Percentiles rank a stretch among this genome's conserved stretches.
Evolutionary conservation across 139 green algal species (phyloP).

Genomic region (Chlamydomonas sphaeroides): DNA sequence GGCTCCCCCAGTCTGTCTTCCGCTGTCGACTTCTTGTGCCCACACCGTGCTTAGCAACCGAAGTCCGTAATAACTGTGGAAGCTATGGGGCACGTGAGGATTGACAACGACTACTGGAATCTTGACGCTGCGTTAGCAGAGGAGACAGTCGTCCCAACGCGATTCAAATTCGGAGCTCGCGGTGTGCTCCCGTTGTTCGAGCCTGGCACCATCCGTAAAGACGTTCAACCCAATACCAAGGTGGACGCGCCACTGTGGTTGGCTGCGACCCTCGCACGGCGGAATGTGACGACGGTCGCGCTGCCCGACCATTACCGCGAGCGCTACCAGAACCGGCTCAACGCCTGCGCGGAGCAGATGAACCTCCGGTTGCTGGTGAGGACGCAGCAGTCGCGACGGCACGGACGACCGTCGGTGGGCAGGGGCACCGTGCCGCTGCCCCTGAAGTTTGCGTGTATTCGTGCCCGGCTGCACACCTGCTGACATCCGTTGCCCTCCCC

Average conservation of each 20-base stretch:
- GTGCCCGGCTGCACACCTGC: no score
- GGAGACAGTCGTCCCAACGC: constrained; percentile 34
- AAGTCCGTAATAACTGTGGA: no score
- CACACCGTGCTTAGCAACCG: no score
- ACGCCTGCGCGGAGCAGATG: constrained; percentile 52
- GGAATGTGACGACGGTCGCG: constrained; percentile 40
- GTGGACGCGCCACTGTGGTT: constrained; percentile 49
- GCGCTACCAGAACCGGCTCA: constrained; percentile 46
- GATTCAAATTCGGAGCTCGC: constrained; percentile 33
- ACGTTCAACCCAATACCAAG: constrained; percentile 9
- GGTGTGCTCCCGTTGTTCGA: constrained; percentile 43
- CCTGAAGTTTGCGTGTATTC: no score
- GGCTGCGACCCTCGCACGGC: constrained; percentile 2
- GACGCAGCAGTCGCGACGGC: no score
- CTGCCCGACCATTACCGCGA: constrained; percentile 50
- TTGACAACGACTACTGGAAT: constrained; percentile 43
- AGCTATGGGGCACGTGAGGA: no score
- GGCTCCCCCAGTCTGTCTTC: no score
- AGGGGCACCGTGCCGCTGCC: no score
- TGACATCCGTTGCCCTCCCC: no score
- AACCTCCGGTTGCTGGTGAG: no score
- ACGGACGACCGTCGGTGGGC: no score
- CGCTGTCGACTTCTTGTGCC: no score
- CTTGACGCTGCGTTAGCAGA: constrained; percentile 40
- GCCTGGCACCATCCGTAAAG: constrained; percentile 7